Evolutionary conservation across 2,329 filamentous ascomycete species (phyloP).

Genomic region (Macrophomina tecta): DNA sequence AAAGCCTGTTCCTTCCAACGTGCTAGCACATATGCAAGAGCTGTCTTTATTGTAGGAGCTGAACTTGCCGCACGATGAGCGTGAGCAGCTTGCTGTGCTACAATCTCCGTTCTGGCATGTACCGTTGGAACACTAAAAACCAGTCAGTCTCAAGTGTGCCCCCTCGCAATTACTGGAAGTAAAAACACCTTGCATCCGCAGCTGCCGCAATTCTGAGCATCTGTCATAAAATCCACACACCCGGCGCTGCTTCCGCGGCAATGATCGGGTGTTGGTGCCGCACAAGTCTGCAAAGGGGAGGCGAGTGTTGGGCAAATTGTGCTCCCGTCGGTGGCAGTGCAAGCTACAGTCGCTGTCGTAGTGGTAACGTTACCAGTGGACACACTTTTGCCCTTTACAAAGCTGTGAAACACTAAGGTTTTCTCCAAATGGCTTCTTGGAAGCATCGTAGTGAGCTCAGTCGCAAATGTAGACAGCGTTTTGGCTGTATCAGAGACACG

Average conservation of each 20-base stretch:
- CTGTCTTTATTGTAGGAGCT: conserved; percentile 35
- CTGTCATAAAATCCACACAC: conserved; percentile 1
- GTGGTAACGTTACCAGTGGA: not conserved
- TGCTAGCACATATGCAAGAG: conserved; percentile 39
- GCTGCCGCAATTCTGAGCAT: conserved; percentile 3
- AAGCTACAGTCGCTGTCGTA: not conserved
- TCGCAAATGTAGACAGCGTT: not conserved
- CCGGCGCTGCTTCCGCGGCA: not conserved
- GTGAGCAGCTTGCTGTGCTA: conserved; percentile 35
- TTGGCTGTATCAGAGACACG: not conserved
- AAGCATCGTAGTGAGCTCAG: not conserved
- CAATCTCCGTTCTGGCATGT: conserved; percentile 45
- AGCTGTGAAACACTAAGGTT: not conserved
- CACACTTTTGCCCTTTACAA: not conserved
- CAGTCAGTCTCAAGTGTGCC: not conserved
- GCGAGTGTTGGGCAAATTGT: conserved; percentile 6
- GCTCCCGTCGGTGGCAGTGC: not conserved
- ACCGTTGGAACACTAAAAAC: conserved; percentile 33
- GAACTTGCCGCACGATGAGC: conserved; percentile 38
- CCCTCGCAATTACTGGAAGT: conserved; percentile 32
- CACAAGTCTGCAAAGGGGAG: not conserved
- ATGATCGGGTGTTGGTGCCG: not conserved
- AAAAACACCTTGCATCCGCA: conserved; percentile 30
- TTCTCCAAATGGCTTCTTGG: too few species aligned
- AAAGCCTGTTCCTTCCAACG: conserved; percentile 35